Evolutionary conservation across 2,329 filamentous ascomycete genomes (phyloP), one percentile per base, ranked within the genome.

Genomic region (Periconia macrospinosa): DNA sequence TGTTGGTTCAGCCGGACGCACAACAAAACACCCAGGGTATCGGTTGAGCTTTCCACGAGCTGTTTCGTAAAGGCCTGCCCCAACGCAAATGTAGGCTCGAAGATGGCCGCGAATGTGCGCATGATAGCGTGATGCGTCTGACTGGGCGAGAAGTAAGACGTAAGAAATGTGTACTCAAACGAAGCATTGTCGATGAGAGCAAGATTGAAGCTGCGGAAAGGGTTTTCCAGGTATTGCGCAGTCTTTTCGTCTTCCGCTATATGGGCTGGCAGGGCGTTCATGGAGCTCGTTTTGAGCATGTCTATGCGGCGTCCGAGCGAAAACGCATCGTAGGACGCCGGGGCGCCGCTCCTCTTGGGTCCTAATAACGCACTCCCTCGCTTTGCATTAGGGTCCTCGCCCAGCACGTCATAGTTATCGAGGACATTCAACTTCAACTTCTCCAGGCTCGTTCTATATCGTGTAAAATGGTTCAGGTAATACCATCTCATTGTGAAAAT

Each of bases 401-500:
- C 92, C 3, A 99, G 79, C 0, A 91, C 83, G 67, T 97, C 92
- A 60, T 88, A 87, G 68, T 88, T 92, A 67, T 97, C 93, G 54
- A 96, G 81, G 5, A 82, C 74, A 67, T 97, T 92, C 2, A 97
- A 74, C 67, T 90, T 93, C 55, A 99, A 82, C 72, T 91, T 95
- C 51, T 89, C 87, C 6, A 99, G 80, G 0, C 94, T 87, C 63
- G 87, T 86, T 59, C 89, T 86, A 72, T 99, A 99, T 33, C 93
- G 87, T 3, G 85, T 86, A 69, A 99, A 99, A 71, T 97, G 91
- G 60, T 89, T 94, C 49, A 89, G 77, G 70, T 97, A 97, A 69
- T 99, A 99, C 94, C 94, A 99, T 49, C 92, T 86, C 91, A 99
- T 99, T 0, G 95, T 99, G 72, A 97, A 96, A 78, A 95, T 88